Evolutionary conservation across 2,329 filamentous ascomycete genomes (phyloP).

Genomic region (Dactylonectria estremocensis): DNA sequence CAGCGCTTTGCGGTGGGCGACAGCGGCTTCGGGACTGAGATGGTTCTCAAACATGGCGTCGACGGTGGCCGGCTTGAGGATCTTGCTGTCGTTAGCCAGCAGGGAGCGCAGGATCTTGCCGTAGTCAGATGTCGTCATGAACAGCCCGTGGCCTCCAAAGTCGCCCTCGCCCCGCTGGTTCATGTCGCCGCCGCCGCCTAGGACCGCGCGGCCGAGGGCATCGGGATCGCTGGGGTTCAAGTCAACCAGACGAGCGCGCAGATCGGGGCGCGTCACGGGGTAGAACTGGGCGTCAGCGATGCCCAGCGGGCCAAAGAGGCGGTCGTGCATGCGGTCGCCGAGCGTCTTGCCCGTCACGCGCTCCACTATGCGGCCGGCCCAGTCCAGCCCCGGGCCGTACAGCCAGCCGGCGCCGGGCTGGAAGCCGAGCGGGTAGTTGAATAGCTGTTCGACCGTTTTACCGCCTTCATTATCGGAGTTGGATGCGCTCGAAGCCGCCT

Average conservation of each 20-base stretch:
- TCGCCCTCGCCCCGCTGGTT: conserved; percentile 54
- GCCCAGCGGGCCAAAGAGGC: conserved; percentile 61
- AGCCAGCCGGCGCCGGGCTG: conserved; percentile 68
- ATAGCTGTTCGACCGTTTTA: conserved; percentile 58
- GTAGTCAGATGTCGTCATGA: conserved; percentile 57
- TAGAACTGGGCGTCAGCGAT: conserved; percentile 58
- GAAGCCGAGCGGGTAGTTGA: conserved; percentile 61
- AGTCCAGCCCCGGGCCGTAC: conserved; percentile 67
- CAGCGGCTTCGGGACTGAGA: conserved; percentile 52
- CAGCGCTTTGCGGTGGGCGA: conserved; percentile 49
- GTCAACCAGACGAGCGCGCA: conserved; percentile 55
- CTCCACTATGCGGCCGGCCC: conserved; percentile 68
- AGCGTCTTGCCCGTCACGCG: conserved; percentile 60
- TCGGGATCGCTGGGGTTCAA: conserved; percentile 57
- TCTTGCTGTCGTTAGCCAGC: conserved; percentile 62
- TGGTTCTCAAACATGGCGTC: conserved; percentile 64
- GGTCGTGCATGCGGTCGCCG: conserved; percentile 59
- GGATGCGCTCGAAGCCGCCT: conserved; percentile 41
- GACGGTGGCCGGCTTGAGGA: conserved; percentile 60
- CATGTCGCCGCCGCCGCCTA: conserved; percentile 53
- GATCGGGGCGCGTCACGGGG: conserved; percentile 54
- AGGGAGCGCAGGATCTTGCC: conserved; percentile 62
- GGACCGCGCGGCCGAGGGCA: conserved; percentile 52
- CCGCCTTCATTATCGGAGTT: too few species aligned
- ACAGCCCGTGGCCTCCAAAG: conserved; percentile 63